Evolutionary conservation across 2,329 filamentous ascomycete genomes (phyloP), one percentile per base, ranked within the genome.

Genomic region (Parastagonospora nodorum): DNA sequence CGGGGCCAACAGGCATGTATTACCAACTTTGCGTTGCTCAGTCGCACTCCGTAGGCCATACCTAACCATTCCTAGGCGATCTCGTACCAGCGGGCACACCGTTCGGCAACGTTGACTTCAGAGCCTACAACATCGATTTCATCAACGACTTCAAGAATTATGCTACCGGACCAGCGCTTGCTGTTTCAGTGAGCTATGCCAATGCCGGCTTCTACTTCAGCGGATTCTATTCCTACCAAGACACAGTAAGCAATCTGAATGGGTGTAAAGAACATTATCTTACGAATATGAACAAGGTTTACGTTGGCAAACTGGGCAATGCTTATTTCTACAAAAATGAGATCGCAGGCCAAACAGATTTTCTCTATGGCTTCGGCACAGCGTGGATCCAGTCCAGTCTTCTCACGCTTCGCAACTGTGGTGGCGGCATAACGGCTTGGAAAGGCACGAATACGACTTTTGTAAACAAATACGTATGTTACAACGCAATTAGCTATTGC

Each of bases 381-480:
- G 77, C 82, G 3, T 88, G 82, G 78, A 76, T 88, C 35, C 77
- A 84, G 48, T 74, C 77, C 3, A 83, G 80, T 1, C 73, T 75
- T 0, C 69, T 89, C 2, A 74, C 76, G 0, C 77, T 88, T 10
- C 81, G 86, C 8, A 76, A 73, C 59, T 89, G 86, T 57, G 84
- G 84, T 4, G 86, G 86, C 12, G 86, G 86, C 9, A 83, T 89
- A 46, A 87, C 84, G 0, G 86, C 86, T 0, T 88, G 86, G 86
- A 88, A 88, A 62, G 84, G 83, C 27, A 80, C 82, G 0, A 87
- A 88, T 68, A 88, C 85, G 0, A 87, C 84, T 0, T 87, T 84
- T 44, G 66, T 70, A 5, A 89, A 89, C 72, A 86, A 85, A 60
- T 88, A 87, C 67, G 58, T 60, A 50, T 14, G 56, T 36, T 5